phyloP scores from a whole-genome alignment of 1,139 yeast genomes.

The Petasospora rhodanensis region DNA sequence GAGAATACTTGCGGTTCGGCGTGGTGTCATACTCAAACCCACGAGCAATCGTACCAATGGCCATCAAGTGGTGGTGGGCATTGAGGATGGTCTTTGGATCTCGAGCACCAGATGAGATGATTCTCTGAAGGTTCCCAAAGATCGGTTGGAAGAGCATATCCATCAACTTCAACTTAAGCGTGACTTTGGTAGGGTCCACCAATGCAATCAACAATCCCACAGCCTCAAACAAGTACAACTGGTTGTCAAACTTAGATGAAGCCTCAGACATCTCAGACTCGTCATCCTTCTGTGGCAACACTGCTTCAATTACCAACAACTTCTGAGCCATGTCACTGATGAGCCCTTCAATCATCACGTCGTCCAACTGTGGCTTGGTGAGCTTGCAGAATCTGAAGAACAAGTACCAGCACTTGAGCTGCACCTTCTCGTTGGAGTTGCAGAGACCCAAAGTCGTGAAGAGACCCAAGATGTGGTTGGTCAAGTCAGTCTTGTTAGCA shows the following conservation, averaged over 20 bases:
- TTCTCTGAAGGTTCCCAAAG: slow-evolving; percentile 65
- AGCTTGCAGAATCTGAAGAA: slow-evolving; percentile 78
- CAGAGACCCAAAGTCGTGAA: slow-evolving; percentile 84
- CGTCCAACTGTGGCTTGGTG: slow-evolving; percentile 61
- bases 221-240: slow-evolving; percentile 79
- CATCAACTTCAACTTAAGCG: slow-evolving; percentile 40
- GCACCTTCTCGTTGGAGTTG: slow-evolving; percentile 65
- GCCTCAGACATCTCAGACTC: slow-evolving; percentile 51
- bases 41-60: slow-evolving; percentile 84
- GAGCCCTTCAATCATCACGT: slow-evolving; percentile 45
- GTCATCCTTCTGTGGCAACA: slow-evolving; percentile 39
- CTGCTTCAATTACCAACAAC: slow-evolving; percentile 58
- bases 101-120: slow-evolving; percentile 46
- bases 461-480: slow-evolving; percentile 63
- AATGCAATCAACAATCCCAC: slow-evolving; percentile 63
- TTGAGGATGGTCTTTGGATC: slow-evolving; percentile 53
- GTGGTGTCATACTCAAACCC: slow-evolving; percentile 46
- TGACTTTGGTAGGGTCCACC: slow-evolving; percentile 32
- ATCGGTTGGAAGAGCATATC: slow-evolving; percentile 74
- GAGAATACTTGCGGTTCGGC: slow-evolving; percentile 24
- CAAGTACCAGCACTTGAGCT: slow-evolving; percentile 85
- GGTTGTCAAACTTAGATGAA: slow-evolving; percentile 69
- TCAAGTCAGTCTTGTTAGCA: slow-evolving; percentile 42
- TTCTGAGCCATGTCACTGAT: slow-evolving; percentile 41
- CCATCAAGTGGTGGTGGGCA: slow-evolving; percentile 82